Evolutionary conservation across 768 basidiomycete genomes (phyloP).

Genomic region (Mycena polygramma): DNA sequence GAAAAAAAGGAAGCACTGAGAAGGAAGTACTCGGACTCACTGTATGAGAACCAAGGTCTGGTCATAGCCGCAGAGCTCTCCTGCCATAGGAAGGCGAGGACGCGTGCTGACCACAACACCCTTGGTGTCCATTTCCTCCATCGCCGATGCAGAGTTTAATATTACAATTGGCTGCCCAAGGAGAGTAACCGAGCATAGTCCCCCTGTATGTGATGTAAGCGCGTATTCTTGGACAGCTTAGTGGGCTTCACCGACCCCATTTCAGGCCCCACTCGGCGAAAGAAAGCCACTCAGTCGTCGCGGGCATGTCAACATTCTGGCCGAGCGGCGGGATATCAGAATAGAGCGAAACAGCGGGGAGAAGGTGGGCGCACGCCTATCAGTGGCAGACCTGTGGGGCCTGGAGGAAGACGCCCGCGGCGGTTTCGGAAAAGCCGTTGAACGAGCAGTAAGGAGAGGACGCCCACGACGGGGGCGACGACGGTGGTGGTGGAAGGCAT

Average conservation of each 20-base stretch:
- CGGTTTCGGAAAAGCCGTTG: conserved; percentile 40
- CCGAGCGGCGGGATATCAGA: conserved; percentile 2
- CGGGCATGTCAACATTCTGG: conserved; percentile 65
- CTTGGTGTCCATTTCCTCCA: conserved; percentile 63
- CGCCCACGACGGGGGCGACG: conserved; percentile 36
- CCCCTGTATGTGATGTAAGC: conserved; percentile 45
- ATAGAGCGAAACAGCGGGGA: conserved; percentile 1
- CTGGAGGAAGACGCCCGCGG: conserved; percentile 50
- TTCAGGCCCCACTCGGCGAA: conserved; percentile 66
- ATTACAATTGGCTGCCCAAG: conserved; percentile 63
- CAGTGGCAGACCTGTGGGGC: conserved; percentile 56
- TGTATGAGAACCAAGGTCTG: conserved; percentile 60
- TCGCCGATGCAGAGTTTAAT: conserved; percentile 57
- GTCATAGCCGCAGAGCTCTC: conserved; percentile 63
- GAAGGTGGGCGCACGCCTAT: conserved; percentile 49
- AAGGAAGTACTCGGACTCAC: conserved; percentile 5
- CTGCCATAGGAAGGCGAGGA: conserved; percentile 63
- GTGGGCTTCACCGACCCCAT: conserved; percentile 54
- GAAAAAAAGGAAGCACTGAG: not conserved
- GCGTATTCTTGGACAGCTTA: not conserved
- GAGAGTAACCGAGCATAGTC: conserved; percentile 52
- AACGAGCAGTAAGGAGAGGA: conserved; percentile 39
- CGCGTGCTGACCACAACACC: conserved; percentile 63
- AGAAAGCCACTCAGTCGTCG: conserved; percentile 59
- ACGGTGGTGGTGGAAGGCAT: conserved; percentile 26